Evolutionary conservation across 176 grass and related monocot species (phyloP), one percentile per base, ranked within the genome.

Genomic region (Themeda triandra): DNA sequence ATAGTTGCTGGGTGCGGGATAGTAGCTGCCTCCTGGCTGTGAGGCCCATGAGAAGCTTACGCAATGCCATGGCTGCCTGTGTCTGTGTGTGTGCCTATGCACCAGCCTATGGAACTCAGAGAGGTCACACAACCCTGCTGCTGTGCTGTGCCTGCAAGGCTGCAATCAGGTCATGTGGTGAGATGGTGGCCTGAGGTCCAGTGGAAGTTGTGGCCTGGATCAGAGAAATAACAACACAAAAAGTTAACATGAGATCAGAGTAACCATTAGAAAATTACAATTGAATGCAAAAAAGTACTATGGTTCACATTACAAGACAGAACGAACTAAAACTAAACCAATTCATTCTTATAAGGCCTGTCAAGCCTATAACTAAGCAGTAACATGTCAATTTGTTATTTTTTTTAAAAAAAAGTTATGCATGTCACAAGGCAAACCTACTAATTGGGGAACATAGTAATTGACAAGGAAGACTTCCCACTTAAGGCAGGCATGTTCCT

Each of bases 31-130:
- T 76, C 39, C 49, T n/a, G 10, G 25, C 53, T 14, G 51, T 49
- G 39, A 86, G 37, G 75, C 73, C 30, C 18, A 66, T 48, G 67
- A 64, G 62, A 41, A 71, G 63, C 80, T 69, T 73, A 40, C 59
- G 62, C 15, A 51, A 75, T 72, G 74, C 81, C 91, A 89, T 84
- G 81, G 68, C 51, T 13, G n/a, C 10, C 58, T 59, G 23, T 27
- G 13, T 33, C 3, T 19, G 5, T 71, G 13, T 40, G 39, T 41
- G 9, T 41, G 6, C 39, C 40, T 72, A 72, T 27, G 13, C 41
- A 46, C 13, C 41, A 48, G 42, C 41, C 24, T 28, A 9, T 27
- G 70, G 13, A 4, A 44, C 11, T 12, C 68, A 39, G 37, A 71
- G 23, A 24, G 39, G 40, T 29, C 6, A 24, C 7, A 7, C 39